Evolutionary conservation across 768 basidiomycete species (phyloP), one percentile per base, ranked within the genome.

Genomic region (Lactarius vividus): DNA sequence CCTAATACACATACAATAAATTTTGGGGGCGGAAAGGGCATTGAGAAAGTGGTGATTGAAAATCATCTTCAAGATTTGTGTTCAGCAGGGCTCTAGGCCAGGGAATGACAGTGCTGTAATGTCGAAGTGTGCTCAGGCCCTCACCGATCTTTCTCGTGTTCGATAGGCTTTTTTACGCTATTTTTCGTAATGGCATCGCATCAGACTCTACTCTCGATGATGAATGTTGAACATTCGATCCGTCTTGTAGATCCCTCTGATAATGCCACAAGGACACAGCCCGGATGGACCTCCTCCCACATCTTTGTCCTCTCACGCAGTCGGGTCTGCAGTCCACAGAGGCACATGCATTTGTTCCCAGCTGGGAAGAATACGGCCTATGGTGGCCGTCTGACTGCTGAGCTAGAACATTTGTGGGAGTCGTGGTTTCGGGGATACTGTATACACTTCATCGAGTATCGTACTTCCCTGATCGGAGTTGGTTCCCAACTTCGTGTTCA

Each of bases 331-430:
- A 8, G 15, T 49, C 57, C 52, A 49, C n/a, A 29, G 29, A 52
- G 37, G 49, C 57, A 58, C 46, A 5, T 5, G 46, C 16, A 46
- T 49, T 61, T 61, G 59, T 61, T 61, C 59, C 59, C 23, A 10
- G 23, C 33, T 26, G 59, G 33, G 59, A 61, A 52, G 31, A 61
- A 61, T 31, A 61, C 59, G 23, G 23, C 26, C 26, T 10, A 52
- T 13, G 5, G 26, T 49, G 23, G 23, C 44, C 8, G 8, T 23
- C 46, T 49, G 26, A 52, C 13, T 52, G 49, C 53, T 31, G 29
- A 31, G 28, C 52, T 16, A 31, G 16, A 55, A 55, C 9, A 4
- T 55, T 31, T 29, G 31, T 28, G 18, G 29, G 54, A 18, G 10
- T 31, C 23, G 15, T 18, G 3, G 29, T 20, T 29, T 29, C 31